phyloP scores from a whole-genome alignment of 345 rosid genomes.

The Dipteronia dyeriana region DNA sequence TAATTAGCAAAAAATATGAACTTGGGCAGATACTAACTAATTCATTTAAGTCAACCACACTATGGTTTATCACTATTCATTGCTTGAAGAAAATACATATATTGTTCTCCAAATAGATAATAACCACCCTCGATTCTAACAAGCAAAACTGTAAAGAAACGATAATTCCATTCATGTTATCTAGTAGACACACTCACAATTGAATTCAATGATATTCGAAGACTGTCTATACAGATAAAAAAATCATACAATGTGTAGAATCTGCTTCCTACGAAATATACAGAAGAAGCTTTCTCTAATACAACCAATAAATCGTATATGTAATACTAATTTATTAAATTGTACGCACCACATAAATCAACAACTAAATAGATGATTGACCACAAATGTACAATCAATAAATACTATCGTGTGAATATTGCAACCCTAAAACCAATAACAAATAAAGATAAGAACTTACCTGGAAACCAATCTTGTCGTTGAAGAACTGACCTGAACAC shows the following conservation, averaged over 20 bases:
- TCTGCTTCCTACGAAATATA: not conserved
- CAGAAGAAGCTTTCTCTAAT: not conserved
- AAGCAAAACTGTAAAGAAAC: not conserved
- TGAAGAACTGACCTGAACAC: too few species aligned
- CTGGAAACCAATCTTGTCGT: too few species aligned
- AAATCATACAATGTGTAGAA: not conserved
- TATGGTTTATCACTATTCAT: too few species aligned
- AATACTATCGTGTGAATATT: not conserved
- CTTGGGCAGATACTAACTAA: not conserved
- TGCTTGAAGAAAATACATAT: too few species aligned
- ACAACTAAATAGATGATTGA: not conserved
- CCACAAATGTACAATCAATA: too few species aligned
- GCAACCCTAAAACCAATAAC: slow-evolving; percentile 1
- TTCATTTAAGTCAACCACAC: not conserved
- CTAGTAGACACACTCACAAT: not conserved
- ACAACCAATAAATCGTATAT: not conserved
- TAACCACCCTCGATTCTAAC: not conserved
- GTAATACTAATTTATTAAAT: not conserved
- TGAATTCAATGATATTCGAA: too few species aligned
- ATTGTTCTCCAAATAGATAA: too few species aligned
- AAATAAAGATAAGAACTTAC: too few species aligned
- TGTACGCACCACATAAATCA: not conserved
- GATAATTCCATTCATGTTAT: not conserved
- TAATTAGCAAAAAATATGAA: not conserved
- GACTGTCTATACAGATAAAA: not conserved